Conservation (phyloP, 805 yeast species). For the Brettanomyces nanus region DNA sequence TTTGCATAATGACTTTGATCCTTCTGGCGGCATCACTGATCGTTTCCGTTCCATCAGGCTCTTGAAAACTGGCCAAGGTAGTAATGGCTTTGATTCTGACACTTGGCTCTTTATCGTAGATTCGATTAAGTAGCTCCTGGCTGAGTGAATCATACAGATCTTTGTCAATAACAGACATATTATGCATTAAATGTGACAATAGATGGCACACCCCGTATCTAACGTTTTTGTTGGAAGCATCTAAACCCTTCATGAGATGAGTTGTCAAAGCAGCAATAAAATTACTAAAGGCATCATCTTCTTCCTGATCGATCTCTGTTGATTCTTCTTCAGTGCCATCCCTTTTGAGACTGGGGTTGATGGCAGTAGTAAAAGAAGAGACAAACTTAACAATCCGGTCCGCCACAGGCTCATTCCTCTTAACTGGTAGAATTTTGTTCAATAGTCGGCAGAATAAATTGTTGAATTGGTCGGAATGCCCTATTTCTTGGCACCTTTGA, state of each 20-base stretch:
- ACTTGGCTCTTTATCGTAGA: slow-evolving; percentile 66
- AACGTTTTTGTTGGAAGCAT: slow-evolving; percentile 67
- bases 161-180: slow-evolving; percentile 68
- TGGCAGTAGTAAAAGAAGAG: slow-evolving; percentile 47
- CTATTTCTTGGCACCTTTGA: slow-evolving; percentile 42
- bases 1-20: slow-evolving; percentile 46
- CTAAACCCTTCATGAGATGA: slow-evolving; percentile 70
- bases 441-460: slow-evolving; percentile 51
- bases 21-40: slow-evolving; percentile 39
- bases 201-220: slow-evolving; percentile 75
- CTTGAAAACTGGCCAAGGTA: slow-evolving; percentile 72
- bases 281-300: slow-evolving; percentile 31
- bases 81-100: slow-evolving; percentile 82
- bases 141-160: slow-evolving; percentile 58
- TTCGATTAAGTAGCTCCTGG: slow-evolving; percentile 51
- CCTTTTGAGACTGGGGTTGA: slow-evolving; percentile 23
- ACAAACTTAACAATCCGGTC: slow-evolving; percentile 68
- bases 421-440: slow-evolving; percentile 57
- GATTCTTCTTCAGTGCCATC: slow-evolving; percentile 24
- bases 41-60: slow-evolving; percentile 35
- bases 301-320: slow-evolving; percentile 22
- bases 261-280: slow-evolving; percentile 56
- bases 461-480: slow-evolving; percentile 50
- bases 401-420: slow-evolving; percentile 62
- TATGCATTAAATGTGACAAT: slow-evolving; percentile 60